Base-by-base conservation (phyloP, 495 filamentous ascomycete genomes). In the Sporormia fimetaria region DNA sequence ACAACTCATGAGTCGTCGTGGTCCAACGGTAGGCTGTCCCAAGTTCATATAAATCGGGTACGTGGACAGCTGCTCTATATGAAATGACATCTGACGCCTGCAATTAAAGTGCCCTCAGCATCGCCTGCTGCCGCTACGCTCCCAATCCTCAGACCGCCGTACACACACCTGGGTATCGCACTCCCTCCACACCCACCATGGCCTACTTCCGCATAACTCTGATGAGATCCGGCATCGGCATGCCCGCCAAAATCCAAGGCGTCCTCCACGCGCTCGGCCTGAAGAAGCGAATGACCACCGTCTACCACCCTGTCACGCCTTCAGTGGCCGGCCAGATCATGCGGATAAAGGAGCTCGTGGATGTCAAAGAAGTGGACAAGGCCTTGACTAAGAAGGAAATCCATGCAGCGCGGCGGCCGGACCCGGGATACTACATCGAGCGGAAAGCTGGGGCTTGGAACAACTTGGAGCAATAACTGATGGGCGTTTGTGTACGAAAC, bases 121-220 rank as follows among this genome's bases (percentile, higher is more conserved):
- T 32, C 2, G 22, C 17, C 7, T 14, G 2, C 15, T 4, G 20
- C 15, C 33, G 9, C 3, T 21, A 7, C 22, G 30, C 18, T 22
- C 17, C 32, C 21, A 38, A 35, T 18, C 7, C 10, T 29, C 4
- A 17, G 8, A 32, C 17, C 4, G 9, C 7, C 17, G 21, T 15
- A 9, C 4, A n/a, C n/a, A n/a, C n/a, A n/a, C n/a, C n/a, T n/a
- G n/a, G n/a, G n/a, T n/a, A n/a, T n/a, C n/a, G n/a, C n/a, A n/a
- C n/a, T n/a, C n/a, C n/a, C n/a, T n/a, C n/a, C n/a, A n/a, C 16
- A 31, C 21, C 16, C 49, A 73, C 47, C 59, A 94, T 93, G 85
- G 73, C 81, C 43, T 96, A 72, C 72, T 98, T 96, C 73, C 81
- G 84, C 54, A 85, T 99, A 58, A 95, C 87, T 49, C 83, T 96